Base-by-base conservation (phyloP, 306 rosid species). In the Glycine soja region DNA sequence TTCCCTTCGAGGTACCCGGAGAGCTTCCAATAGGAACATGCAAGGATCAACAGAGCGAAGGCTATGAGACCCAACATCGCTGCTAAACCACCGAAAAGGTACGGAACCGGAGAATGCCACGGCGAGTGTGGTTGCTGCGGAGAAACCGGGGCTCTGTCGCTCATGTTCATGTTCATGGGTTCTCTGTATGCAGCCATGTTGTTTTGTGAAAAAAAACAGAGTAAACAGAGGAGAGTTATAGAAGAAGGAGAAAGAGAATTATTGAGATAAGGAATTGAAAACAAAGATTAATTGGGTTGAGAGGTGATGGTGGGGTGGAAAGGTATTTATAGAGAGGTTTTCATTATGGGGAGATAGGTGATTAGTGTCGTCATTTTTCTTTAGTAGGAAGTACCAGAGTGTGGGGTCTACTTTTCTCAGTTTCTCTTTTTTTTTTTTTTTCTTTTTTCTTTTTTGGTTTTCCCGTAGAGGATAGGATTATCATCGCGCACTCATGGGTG, bases 11-110 rank as follows among this genome's bases (percentile, higher is more conserved):
- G 91, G 87, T 87, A 88, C 3, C 98, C 97, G 0, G 99, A 93
- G n/a, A 96, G 97, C 72, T 88, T 96, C 99, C 99, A 93, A 63
- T 96, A 96, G 50, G 99, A 96, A 42, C 99, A 96, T 7, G 99
- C 98, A 3, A 96, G 91, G 66, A 96, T 93, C 63, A 96, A 86
- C 16, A 96, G 97, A 7, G 99, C 97, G 34, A 96, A 96, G 58
- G 99, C 99, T 36, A 96, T 96, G 18, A 96, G 91, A n/a, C 98
- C 97, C 77, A 96, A 48, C 97, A 93, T 92, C 72, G 98, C 98
- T 0, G 99, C 99, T 48, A 96, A 80, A 7, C 98, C 99, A 0
- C 99, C 99, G 73, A 96, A 96, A 47, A 96, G 82, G 82, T 93
- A 96, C 0, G 99, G 98, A 15, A 96, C 93, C 54, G 99, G 99